Conservation (phyloP, 164 flowering plant species). For the Paratinospora sagittata region DNA sequence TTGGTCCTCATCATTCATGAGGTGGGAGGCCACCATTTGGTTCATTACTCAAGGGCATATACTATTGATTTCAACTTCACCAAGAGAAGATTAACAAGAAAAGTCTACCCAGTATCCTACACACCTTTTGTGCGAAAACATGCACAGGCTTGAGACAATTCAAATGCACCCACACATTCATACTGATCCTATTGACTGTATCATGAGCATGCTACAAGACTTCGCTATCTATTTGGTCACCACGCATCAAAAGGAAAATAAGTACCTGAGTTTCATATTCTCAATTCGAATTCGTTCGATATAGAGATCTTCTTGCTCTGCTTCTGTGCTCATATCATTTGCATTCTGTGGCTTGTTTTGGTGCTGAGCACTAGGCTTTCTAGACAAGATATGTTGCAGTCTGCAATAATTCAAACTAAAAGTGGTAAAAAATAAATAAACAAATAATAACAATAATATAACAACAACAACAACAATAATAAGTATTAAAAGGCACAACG, state of each 20-base stretch:
- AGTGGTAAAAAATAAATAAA: not conserved
- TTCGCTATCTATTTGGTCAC: not conserved
- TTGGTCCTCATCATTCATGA: no score
- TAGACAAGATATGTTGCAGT: constrained; percentile 39
- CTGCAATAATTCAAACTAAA: constrained; percentile 38
- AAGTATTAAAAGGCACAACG: not conserved
- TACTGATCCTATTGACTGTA: not conserved
- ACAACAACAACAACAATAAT: no score
- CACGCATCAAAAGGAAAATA: constrained; percentile 1
- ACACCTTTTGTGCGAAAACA: not conserved
- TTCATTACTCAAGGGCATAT: not conserved
- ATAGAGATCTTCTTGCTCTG: constrained; percentile 39
- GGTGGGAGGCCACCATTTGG: no score
- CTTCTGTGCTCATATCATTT: constrained; percentile 45
- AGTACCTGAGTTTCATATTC: constrained; percentile 75
- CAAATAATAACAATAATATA: no score
- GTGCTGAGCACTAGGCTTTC: constrained; percentile 28
- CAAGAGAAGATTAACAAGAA: not conserved
- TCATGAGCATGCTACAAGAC: no score
- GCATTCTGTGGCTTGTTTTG: constrained; percentile 55
- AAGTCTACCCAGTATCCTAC: not conserved
- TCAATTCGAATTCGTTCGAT: constrained; percentile 85
- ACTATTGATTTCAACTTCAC: not conserved
- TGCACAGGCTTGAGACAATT: not conserved
- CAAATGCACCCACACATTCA: not conserved